Evolutionary conservation across 352 stramenopile species (phyloP).

Genomic region (Globisporangium barbulae): DNA sequence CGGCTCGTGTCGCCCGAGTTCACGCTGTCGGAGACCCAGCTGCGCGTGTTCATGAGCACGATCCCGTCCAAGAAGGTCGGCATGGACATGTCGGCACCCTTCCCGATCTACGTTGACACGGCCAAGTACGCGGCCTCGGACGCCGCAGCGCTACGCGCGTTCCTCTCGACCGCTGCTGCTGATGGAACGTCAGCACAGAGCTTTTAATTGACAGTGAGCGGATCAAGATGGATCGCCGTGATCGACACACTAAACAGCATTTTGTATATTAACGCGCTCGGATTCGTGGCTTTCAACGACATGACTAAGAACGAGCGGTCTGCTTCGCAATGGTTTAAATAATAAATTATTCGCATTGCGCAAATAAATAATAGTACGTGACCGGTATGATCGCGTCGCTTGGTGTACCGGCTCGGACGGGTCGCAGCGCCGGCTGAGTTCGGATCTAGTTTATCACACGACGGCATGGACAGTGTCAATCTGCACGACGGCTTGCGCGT

Average conservation of each 20-base stretch:
- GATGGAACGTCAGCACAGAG: neutral
- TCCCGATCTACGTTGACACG: conserved; percentile 52
- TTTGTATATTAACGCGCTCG: neutral
- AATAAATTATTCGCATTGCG: conserved; percentile 1
- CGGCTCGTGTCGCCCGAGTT: conserved; percentile 22
- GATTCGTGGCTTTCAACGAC: conserved; percentile 1
- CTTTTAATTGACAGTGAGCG: neutral
- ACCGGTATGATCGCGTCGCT: neutral
- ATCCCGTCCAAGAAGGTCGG: conserved; percentile 55
- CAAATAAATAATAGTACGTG: conserved; percentile 7
- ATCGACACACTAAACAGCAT: neutral
- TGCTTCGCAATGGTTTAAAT: neutral
- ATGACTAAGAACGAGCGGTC: conserved; percentile 1
- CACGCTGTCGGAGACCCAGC: conserved; percentile 27
- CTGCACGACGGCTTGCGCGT: neutral
- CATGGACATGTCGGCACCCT: conserved; percentile 48
- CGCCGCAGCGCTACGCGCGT: conserved; percentile 23
- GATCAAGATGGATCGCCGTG: neutral
- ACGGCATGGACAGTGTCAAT: conserved; percentile 4
- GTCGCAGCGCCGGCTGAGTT: neutral
- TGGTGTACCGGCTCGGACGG: no score
- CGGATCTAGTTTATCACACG: neutral
- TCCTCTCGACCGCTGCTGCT: conserved; percentile 12
- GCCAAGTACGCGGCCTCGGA: conserved; percentile 41
- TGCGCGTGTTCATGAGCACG: conserved; percentile 53